Base-by-base conservation (phyloP, 345 rosid genomes). In the Trapa incisa region DNA sequence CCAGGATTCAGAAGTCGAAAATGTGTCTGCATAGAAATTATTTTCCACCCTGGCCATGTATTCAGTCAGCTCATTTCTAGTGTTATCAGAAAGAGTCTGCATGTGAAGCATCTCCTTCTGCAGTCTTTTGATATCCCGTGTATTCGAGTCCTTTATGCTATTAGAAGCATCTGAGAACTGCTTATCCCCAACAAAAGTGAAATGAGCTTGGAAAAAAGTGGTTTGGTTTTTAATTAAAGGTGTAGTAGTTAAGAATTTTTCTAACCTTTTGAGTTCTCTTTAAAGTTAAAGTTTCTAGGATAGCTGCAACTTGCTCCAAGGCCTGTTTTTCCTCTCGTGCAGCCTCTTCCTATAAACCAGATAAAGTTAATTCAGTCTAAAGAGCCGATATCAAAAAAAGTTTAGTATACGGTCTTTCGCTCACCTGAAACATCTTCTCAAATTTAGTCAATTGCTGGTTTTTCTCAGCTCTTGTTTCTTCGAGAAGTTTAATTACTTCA, bases 251-350 rank as follows among this genome's bases (percentile, higher is more conserved):
- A 36, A 60, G 37, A 37, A 7, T 38, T 3, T 12, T 1, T 72
- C 84, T 76, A 38, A 93, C 98, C 86, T 82, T 75, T 56, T 83
- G 80, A 70, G 84, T 75, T 84, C 79, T 88, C 75, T 79, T 85
- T 38, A 84, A 80, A 66, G 89, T 87, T 82, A 90, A 76, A 71
- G 75, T 76, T 47, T 80, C 75, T 72, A 90, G 78, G 80, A 90
- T 88, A 65, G 68, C 52, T 13, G 89, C 73, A 71, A 93, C 86
- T 64, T 84, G 83, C 73, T 79, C 70, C 75, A 90, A 64, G 37
- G 97, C 94, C 74, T 76, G 86, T 65, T 86, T 80, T 79, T 90
- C 88, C 71, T 90, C 98, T 76, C 73, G 84, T 17, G 76, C 87
- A 17, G 91, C 87, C 74, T 87, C 90, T 74, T 87, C 91, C 97